Evolutionary conservation across 2,329 filamentous ascomycete species (phyloP), one percentile per base, ranked within the genome.

Genomic region (Penicillium italicum): DNA sequence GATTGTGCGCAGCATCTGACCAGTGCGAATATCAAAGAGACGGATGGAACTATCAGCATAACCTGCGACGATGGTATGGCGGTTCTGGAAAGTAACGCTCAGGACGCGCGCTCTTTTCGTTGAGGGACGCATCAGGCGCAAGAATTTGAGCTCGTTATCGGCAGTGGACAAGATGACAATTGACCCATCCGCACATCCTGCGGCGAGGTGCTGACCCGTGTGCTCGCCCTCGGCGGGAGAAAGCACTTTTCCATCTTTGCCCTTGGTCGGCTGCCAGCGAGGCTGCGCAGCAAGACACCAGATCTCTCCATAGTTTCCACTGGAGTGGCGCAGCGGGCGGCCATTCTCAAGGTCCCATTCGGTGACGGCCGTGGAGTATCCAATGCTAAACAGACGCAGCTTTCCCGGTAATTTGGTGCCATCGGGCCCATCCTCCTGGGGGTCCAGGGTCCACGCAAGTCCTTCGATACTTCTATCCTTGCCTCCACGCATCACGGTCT

Each of bases 21-120:
- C 90, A 68, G 85, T 93, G 48, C 89, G 82, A 63, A 91, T 87
- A 71, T 97, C 91, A 74, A 92, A 96, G 50, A 94, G 84, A 59
- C 93, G 88, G 62, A 99, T 94, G n/a, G 86, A 90, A 74, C 91
- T 92, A 76, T 99, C 93, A n/a, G 91, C 93, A 72, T 94, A 97
- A 22, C 94, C 94, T 34, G 93, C 91, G 40, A 97, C 85, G 56
- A 93, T 86, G 33, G 86, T 85, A 67, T 93, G 84, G 55, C 88
- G 85, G 62, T 89, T 88, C 74, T 97, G 91, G 76, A 95, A 99
- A 24, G 88, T 85, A 60, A 99, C 86, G 76, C 91, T 96, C 66
- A 97, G 85, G 69, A 96, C 93, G 67, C 93, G 87, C 33, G 90
- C 86, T 74, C 89, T 92, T 77, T 93, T 95, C 30, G 87, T 87